Evolutionary conservation across 1,284 basidiomycete genomes (phyloP).

Genomic region (Malassezia furfur): DNA sequence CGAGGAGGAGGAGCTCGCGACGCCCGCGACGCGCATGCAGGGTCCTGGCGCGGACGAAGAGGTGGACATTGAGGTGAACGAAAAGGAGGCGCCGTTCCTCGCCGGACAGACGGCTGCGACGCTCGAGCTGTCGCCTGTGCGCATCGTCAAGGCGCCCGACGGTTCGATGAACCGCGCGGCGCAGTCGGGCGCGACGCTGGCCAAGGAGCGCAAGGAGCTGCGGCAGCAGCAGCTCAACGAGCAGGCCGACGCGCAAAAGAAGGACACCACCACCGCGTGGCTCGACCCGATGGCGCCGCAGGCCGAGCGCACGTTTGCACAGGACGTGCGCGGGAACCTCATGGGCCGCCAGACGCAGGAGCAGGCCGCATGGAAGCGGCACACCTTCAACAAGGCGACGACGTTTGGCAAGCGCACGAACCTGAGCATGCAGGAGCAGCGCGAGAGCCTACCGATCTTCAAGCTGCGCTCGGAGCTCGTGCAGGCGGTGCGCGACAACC

Average conservation of each 20-base stretch:
- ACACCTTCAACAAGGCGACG: conserved; percentile 89
- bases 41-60: conserved; percentile 53
- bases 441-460: conserved; percentile 83
- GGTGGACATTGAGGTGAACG: conserved; percentile 89
- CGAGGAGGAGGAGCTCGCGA: conserved; percentile 57
- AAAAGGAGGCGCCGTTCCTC: conserved; percentile 92
- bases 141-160: conserved; percentile 64
- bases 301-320: conserved; percentile 77
- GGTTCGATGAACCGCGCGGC: conserved; percentile 77
- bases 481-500: conserved; percentile 86
- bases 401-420: conserved; percentile 86
- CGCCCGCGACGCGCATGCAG: conserved; percentile 26
- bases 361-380: conserved; percentile 81
- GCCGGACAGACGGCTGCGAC: conserved; percentile 91
- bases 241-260: conserved; percentile 79
- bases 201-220: conserved; percentile 88
- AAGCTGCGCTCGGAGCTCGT: conserved; percentile 87
- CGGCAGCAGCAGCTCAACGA: conserved; percentile 91
- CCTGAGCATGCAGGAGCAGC: conserved; percentile 85
- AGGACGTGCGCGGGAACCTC: conserved; percentile 75
- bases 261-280: conserved; percentile 91
- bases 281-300: conserved; percentile 92
- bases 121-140: conserved; percentile 89
- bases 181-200: conserved; percentile 77
- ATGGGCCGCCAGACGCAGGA: conserved; percentile 72